phyloP scores from a whole-genome alignment of 2,329 filamentous ascomycete species.

The Hyphodiscus sp. region DNA sequence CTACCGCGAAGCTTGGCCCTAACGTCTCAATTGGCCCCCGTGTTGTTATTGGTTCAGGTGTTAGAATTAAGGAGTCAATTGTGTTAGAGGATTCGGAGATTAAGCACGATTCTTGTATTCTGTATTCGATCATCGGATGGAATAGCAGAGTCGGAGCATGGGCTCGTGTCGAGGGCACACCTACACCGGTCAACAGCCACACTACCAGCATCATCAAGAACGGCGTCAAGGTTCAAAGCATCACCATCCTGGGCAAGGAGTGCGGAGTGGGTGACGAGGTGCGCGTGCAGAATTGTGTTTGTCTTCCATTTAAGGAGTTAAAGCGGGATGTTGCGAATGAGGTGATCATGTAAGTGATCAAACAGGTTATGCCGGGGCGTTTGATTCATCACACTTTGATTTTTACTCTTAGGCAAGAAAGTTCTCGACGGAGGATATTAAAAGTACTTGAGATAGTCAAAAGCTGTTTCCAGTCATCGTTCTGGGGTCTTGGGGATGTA shows the following conservation, averaged over 20 bases:
- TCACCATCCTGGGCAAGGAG: slow-evolving; percentile 96
- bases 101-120: slow-evolving; percentile 91
- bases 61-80: slow-evolving; percentile 90
- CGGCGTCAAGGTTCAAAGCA: slow-evolving; percentile 96
- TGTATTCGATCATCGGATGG: slow-evolving; percentile 97
- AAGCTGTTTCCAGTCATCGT: neutral
- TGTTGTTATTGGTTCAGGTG: slow-evolving; percentile 76
- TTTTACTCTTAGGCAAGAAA: neutral
- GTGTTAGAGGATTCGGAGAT: slow-evolving; percentile 93
- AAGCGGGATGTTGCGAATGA: slow-evolving; percentile 88
- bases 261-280: slow-evolving; percentile 91
- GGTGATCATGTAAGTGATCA: slow-evolving; percentile 74
- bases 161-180: slow-evolving; percentile 94
- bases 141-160: slow-evolving; percentile 93
- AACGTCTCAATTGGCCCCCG: slow-evolving; percentile 96
- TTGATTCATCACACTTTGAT: neutral
- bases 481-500: neutral
- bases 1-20: slow-evolving; percentile 91
- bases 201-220: slow-evolving; percentile 95
- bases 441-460: slow-evolving; percentile 8
- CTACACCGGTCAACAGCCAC: slow-evolving; percentile 80
- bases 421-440: neutral
- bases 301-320: slow-evolving; percentile 94
- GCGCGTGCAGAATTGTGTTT: slow-evolving; percentile 94
- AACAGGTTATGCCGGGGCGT: neutral